Percentiles rank a stretch among this genome's conserved stretches.
Conservation (phyloP, 148 eudicot species). For the Camellia granthamiana region DNA sequence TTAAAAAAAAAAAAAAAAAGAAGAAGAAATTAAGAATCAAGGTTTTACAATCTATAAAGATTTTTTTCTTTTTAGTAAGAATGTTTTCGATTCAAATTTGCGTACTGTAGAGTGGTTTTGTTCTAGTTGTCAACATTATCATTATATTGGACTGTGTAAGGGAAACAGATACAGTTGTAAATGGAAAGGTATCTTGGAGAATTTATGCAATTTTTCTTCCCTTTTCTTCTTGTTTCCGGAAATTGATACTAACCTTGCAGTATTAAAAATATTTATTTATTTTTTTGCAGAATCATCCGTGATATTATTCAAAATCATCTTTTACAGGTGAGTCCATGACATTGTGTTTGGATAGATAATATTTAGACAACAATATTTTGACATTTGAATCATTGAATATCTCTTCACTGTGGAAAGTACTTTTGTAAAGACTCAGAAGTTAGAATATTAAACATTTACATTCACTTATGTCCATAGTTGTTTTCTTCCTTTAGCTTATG, state of each 20-base stretch:
- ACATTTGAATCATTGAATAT: neutral
- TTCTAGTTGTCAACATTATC: neutral
- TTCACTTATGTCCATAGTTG: neutral
- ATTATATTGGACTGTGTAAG: neutral
- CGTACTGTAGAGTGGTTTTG: neutral
- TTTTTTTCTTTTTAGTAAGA: neutral
- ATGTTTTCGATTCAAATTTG: neutral
- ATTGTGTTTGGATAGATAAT: neutral
- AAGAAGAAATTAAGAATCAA: neutral
- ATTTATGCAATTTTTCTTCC: neutral
- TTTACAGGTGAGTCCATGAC: conserved; percentile 60
- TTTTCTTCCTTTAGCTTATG: conserved; percentile 5
- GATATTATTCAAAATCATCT: conserved; percentile 97
- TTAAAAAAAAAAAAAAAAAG: too few relatives aligned
- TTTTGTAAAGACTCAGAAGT: neutral
- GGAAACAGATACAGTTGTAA: neutral
- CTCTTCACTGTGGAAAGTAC: neutral
- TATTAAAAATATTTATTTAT: neutral
- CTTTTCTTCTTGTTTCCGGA: neutral
- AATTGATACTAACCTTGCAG: neutral
- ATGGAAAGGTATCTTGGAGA: neutral
- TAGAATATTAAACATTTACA: neutral
- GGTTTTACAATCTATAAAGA: neutral
- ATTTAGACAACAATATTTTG: neutral
- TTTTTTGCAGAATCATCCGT: conserved; percentile 77